These are phyloP conservation scores for Agaricus bisporus DNA, from an alignment of 768 basidiomycete species.

Conservation along the genomic window DNA sequence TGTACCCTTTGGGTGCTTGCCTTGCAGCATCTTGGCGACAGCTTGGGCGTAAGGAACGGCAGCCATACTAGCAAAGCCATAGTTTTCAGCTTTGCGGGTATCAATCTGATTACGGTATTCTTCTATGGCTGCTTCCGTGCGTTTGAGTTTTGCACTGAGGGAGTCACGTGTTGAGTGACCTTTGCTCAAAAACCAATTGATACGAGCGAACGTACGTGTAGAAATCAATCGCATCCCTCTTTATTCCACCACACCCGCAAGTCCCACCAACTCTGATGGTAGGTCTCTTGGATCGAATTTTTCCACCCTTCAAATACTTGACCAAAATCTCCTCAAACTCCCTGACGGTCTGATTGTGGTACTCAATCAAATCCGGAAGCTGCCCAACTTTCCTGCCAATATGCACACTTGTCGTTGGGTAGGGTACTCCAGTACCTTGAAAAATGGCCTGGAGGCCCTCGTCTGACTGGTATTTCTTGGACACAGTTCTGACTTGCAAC, in stretches of 20 bases:
- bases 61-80: conserved; percentile 90
- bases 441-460: conserved; percentile 77
- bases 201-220: conserved; percentile 60
- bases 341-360: conserved; percentile 90
- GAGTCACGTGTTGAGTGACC: conserved; percentile 7
- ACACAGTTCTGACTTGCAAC: conserved; percentile 73
- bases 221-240: conserved; percentile 89
- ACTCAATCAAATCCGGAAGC: conserved; percentile 86
- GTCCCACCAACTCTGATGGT: conserved; percentile 73
- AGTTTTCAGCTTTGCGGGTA: conserved; percentile 75
- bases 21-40: conserved; percentile 64
- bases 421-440: conserved; percentile 69
- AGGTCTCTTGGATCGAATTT: conserved; percentile 75
- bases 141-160: conserved; percentile 43
- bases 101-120: conserved; percentile 68
- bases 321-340: conserved; percentile 88
- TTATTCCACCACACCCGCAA: conserved; percentile 77
- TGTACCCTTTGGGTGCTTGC: conserved; percentile 71
- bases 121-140: conserved; percentile 71
- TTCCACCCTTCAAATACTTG: conserved; percentile 81
- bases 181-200: neutral
- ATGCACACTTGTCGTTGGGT: conserved; percentile 88
- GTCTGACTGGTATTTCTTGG: conserved; percentile 78
- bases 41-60: conserved; percentile 84
- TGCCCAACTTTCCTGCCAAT: conserved; percentile 83